Percentiles rank a stretch among this genome's conserved stretches.
Evolutionary conservation across 1,284 basidiomycete genomes (phyloP).

Genomic region (Trichosporon sp.): DNA sequence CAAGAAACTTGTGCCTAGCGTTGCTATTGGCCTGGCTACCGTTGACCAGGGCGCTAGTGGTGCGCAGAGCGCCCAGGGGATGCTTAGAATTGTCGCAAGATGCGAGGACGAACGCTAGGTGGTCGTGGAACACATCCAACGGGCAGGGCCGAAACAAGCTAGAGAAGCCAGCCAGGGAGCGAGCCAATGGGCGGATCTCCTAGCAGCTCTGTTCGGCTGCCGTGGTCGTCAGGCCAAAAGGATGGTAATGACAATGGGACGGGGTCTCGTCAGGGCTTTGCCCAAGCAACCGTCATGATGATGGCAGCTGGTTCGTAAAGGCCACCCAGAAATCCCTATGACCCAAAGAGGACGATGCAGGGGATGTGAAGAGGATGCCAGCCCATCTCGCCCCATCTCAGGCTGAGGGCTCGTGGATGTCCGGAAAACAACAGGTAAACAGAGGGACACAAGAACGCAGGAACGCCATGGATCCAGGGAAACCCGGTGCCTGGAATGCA

Average conservation of each 20-base stretch:
- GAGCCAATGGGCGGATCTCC: background rate
- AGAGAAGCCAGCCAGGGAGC: background rate
- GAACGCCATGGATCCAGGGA: background rate
- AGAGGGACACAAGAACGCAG: background rate
- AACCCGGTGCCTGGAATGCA: background rate
- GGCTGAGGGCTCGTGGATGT: background rate
- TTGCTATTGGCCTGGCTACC: no score
- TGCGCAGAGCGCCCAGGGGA: background rate
- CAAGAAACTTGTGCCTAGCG: no score
- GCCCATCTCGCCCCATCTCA: no score
- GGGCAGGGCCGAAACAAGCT: background rate
- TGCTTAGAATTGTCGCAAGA: background rate
- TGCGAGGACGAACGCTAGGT: no score
- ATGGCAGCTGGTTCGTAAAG: background rate
- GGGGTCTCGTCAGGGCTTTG: background rate
- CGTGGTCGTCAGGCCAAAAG: background rate
- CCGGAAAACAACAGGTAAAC: background rate
- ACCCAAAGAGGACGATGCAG: background rate
- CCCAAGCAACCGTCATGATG: background rate
- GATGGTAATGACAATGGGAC: background rate
- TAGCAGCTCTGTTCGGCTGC: background rate
- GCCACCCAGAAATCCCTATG: background rate
- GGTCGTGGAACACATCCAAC: constrained; percentile 3
- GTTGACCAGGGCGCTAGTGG: no score
- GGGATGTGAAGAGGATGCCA: background rate